Conservation (phyloP, 2,329 filamentous ascomycete genomes). For the Alternaria sp. region DNA sequence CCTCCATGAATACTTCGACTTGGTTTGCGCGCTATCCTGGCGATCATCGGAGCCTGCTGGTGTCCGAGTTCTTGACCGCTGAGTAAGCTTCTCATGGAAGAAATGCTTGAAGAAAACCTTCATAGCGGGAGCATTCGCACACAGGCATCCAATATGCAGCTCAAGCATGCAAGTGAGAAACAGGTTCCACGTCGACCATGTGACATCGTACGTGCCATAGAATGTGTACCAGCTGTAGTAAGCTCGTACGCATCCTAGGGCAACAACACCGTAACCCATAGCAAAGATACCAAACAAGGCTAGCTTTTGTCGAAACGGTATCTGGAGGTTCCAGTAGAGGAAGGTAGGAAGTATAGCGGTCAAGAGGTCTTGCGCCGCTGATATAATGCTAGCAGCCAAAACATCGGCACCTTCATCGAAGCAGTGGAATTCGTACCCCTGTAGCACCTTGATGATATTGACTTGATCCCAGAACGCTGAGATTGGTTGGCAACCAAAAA, state of each 20-base stretch:
- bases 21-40: neutral
- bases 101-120: slow-evolving; percentile 47
- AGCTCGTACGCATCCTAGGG: slow-evolving; percentile 31
- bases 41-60: slow-evolving; percentile 2
- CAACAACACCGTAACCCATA: slow-evolving; percentile 42
- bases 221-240: slow-evolving; percentile 42
- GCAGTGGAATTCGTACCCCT: slow-evolving; percentile 40
- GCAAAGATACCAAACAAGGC: slow-evolving; percentile 43
- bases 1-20: slow-evolving; percentile 7
- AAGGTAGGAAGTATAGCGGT: slow-evolving; percentile 45
- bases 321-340: slow-evolving; percentile 43
- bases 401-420: slow-evolving; percentile 46
- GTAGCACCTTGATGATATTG: slow-evolving; percentile 21
- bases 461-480: slow-evolving; percentile 44
- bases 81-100: slow-evolving; percentile 34
- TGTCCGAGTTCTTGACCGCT: slow-evolving; percentile 10
- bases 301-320: slow-evolving; percentile 40
- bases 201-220: slow-evolving; percentile 42
- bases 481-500: slow-evolving; percentile 41
- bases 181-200: slow-evolving; percentile 35
- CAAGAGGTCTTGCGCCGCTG: slow-evolving; percentile 37
- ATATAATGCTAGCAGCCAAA: slow-evolving; percentile 39
- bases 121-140: slow-evolving; percentile 41
- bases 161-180: slow-evolving; percentile 35
- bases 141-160: slow-evolving; percentile 41